Evolutionary conservation across 495 filamentous ascomycete species (phyloP), one percentile per base, ranked within the genome.

Genomic region (Cladorrhinum samala): DNA sequence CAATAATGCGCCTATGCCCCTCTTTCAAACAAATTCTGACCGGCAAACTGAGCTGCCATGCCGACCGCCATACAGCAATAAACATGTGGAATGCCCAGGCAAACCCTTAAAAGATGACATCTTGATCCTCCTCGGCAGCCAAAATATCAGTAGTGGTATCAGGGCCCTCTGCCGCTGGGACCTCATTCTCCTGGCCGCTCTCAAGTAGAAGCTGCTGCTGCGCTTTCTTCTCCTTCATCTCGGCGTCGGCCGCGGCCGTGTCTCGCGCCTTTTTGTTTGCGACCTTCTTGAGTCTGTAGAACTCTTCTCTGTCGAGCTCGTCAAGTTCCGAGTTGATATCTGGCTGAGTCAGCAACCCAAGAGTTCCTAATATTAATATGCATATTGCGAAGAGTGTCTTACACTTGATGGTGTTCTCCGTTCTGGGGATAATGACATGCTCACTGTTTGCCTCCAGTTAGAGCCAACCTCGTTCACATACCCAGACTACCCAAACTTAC

Each of bases 251-350:
- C 9, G 79, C 84, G 2, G 86, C 87, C 16, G 67, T 83, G 50
- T 95, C 91, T 59, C 89, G 74, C 65, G 94, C 87, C 65, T 98
- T 98, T 74, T 96, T 96, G 62, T 79, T 81, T n/a, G 89, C 89
- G 19, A 96, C 92, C 77, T 99, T 99, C 77, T 97, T 99, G 61
- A 99, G 74, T 47, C 93, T 83, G 69, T 95, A 98, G 72, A 99
- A 99, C 62, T 99, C 93, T 69, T 99, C 93, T 73, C 93, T 80
- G 75, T 99, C 93, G 38, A 99, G 76, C 74, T 99, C 93, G 66
- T 99, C 93, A 14, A 99, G 84, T 66, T 99, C 93, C 9, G 91
- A 95, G 73, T 96, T 99, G 80, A 99, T 99, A 66, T 98, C 85
- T 88, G 37, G 17, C 20, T 24, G 6, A 0, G 45, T 56, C 33